These are phyloP conservation scores for Bruguiera sexangula DNA, from an alignment of 345 rosid species.

Conservation along the genomic window DNA sequence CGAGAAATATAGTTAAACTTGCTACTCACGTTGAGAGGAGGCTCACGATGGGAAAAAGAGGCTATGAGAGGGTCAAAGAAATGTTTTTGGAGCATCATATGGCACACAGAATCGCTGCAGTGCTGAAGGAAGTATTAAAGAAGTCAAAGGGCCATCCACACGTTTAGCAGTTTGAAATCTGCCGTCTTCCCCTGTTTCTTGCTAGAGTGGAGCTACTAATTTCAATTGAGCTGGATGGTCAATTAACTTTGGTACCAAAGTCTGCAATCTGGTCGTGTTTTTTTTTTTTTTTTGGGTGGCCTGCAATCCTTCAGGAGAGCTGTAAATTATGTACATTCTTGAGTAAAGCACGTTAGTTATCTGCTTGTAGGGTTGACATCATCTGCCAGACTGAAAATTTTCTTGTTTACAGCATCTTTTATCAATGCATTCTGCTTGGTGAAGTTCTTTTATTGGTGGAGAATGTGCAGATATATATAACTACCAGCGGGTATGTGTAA, in stretches of 20 bases:
- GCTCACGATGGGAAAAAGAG: constrained; percentile 72
- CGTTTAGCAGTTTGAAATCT: background rate
- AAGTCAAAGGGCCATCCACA: constrained; percentile 27
- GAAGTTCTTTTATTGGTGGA: too few relatives aligned
- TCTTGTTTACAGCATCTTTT: background rate
- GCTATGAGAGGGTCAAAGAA: constrained; percentile 62
- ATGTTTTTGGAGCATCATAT: constrained; percentile 81
- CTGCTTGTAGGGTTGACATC: constrained; percentile 11
- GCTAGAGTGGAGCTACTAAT: background rate
- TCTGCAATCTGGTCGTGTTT: background rate
- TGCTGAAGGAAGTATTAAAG: constrained; percentile 56
- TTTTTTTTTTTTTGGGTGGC: background rate
- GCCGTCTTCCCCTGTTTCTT: background rate
- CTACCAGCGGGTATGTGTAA: too few relatives aligned
- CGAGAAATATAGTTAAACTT: constrained; percentile 63
- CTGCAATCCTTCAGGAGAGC: background rate
- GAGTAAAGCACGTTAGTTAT: constrained; percentile 3
- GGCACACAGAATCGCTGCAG: constrained; percentile 67
- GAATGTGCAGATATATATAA: too few relatives aligned
- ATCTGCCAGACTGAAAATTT: background rate
- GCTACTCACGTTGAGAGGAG: constrained; percentile 59
- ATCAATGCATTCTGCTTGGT: background rate
- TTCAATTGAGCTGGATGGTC: too few relatives aligned
- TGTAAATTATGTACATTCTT: constrained; percentile 33
- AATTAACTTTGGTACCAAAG: background rate